Evolutionary conservation across 1,139 yeast genomes (phyloP).

Genomic region (Maudiozyma humilis): DNA sequence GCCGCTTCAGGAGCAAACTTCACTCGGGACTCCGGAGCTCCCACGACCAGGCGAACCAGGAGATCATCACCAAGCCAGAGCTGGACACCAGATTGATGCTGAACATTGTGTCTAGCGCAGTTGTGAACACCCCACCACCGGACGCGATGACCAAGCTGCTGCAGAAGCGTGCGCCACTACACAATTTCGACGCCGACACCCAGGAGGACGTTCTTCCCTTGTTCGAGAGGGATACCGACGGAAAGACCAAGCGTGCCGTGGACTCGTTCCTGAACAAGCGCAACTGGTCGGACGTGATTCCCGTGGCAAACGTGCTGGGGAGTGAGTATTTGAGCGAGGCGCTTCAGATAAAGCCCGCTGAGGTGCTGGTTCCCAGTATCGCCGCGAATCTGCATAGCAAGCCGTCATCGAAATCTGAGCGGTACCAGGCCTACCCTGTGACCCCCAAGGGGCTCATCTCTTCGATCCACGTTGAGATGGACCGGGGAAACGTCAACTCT

Average conservation of each 20-base stretch:
- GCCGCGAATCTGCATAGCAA: conserved; percentile 7
- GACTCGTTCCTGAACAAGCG: conserved; percentile 64
- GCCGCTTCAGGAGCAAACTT: conserved; percentile 59
- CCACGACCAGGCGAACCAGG: conserved; percentile 34
- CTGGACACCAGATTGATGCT: conserved; percentile 69
- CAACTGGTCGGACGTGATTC: conserved; percentile 59
- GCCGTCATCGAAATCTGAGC: conserved; percentile 14
- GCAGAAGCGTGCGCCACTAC: conserved; percentile 59
- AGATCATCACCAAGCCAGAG: conserved; percentile 46
- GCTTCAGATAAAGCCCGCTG: conserved; percentile 25
- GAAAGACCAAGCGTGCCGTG: conserved; percentile 41
- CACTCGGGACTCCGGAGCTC: too few species aligned
- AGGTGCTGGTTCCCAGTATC: conserved; percentile 30
- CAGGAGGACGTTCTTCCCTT: conserved; percentile 77
- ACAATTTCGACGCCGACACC: conserved; percentile 53
- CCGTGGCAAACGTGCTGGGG: conserved; percentile 33
- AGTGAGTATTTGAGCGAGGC: conserved; percentile 16
- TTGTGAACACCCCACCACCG: conserved; percentile 89
- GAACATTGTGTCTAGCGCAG: conserved; percentile 82
- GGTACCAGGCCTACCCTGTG: conserved; percentile 39
- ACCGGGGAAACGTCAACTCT: conserved; percentile 43
- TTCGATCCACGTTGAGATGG: conserved; percentile 64
- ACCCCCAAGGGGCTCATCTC: conserved; percentile 54
- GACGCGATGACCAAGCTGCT: conserved; percentile 67
- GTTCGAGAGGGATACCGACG: conserved; percentile 57